A percentile compares a stretch with the other conserved stretches of the same genome.
Evolutionary conservation across 257 asterid species (phyloP).

Genomic region (Rauvolfia tetraphylla): DNA sequence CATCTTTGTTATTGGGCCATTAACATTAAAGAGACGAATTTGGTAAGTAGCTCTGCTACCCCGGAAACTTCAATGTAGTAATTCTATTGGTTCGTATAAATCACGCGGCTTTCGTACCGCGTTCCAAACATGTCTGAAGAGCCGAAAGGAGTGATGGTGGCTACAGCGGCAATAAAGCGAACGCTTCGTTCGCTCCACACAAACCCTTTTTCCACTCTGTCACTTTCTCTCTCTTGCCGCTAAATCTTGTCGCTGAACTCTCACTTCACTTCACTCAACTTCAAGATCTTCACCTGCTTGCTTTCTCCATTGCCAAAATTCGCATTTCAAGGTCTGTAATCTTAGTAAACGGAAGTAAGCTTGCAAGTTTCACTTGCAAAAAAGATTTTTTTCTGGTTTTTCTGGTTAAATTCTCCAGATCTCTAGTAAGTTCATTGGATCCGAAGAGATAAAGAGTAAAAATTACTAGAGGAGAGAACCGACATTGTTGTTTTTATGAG

Average conservation of each 20-base stretch:
- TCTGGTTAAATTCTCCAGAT: constrained; percentile 10
- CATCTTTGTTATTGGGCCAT: not conserved
- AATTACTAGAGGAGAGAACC: constrained; percentile 10
- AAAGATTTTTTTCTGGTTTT: not conserved
- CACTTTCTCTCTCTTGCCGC: constrained; percentile 15
- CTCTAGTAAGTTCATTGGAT: constrained; percentile 17
- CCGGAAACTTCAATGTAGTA: not conserved
- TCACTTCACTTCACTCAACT: constrained; percentile 10
- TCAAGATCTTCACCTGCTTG: constrained; percentile 14
- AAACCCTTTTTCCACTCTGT: not conserved
- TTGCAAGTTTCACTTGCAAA: not conserved
- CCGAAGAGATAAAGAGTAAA: not conserved
- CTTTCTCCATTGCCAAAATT: constrained; percentile 5
- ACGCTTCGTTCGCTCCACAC: constrained; percentile 13
- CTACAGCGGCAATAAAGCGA: constrained; percentile 34
- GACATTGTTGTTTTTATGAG: constrained; percentile 46
- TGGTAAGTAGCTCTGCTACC: not conserved
- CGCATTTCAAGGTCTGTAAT: constrained; percentile 13
- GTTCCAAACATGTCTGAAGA: constrained; percentile 12
- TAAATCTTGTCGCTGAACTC: constrained; percentile 8
- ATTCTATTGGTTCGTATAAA: constrained; percentile 14
- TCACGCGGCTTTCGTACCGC: constrained; percentile 24
- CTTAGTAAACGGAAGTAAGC: not conserved
- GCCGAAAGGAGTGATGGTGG: constrained; percentile 27
- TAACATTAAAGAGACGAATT: not conserved